Evolutionary conservation across 2,329 filamentous ascomycete species (phyloP).

Genomic region (Sporothrix euskadiensis): DNA sequence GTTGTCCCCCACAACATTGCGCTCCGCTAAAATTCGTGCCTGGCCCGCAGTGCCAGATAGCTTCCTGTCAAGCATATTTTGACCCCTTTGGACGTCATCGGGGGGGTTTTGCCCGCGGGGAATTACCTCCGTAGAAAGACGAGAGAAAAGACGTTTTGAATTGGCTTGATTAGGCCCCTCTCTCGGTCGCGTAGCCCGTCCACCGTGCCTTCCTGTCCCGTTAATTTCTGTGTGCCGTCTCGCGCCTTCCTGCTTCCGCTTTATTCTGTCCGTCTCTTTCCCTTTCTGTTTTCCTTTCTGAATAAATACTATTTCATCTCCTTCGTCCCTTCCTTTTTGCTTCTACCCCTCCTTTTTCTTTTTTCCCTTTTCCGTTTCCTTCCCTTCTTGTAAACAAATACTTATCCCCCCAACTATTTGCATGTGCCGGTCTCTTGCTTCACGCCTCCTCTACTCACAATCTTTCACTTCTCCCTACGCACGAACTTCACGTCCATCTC

Average conservation of each 20-base stretch:
- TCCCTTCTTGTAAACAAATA: not conserved
- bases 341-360: not conserved
- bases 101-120: slow-evolving; percentile 25
- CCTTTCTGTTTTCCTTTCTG: not conserved
- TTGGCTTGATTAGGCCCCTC: not conserved
- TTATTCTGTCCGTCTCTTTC: not conserved
- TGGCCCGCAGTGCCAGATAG: not conserved
- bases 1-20: not conserved
- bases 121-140: not conserved
- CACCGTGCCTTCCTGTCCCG: slow-evolving; percentile 8
- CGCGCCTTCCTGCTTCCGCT: not conserved
- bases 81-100: slow-evolving; percentile 23
- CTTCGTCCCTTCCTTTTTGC: not conserved
- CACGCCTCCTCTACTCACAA: not conserved
- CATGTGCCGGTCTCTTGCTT: not conserved
- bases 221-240: not conserved
- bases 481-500: not conserved
- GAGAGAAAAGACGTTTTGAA: not conserved
- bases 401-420: not conserved
- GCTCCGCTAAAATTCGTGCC: not conserved
- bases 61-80: slow-evolving; percentile 17
- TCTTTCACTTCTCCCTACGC: not conserved
- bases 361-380: not conserved
- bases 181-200: not conserved
- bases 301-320: not conserved